Evolutionary conservation across 1,139 yeast genomes (phyloP), one percentile per base, ranked within the genome.

Genomic region (Hyphopichia fennica): DNA sequence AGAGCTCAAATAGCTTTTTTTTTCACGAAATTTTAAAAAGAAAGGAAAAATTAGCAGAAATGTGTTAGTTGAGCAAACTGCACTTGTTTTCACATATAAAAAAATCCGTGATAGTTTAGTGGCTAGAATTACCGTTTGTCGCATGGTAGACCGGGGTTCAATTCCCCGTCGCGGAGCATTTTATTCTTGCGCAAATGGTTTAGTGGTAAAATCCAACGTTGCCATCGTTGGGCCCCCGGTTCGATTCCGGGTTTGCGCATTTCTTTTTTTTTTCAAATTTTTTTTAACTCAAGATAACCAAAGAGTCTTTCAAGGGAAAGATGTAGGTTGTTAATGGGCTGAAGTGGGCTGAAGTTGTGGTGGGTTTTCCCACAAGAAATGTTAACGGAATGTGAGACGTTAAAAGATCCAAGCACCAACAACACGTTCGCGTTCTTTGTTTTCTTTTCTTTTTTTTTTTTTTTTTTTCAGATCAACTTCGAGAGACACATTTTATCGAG

Each of bases 61-160:
- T n/a, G n/a, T n/a, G n/a, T n/a, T n/a, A n/a, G n/a, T n/a, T n/a
- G n/a, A n/a, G n/a, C n/a, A n/a, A n/a, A n/a, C n/a, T n/a, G n/a
- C n/a, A n/a, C n/a, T n/a, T n/a, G n/a, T n/a, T n/a, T n/a, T n/a
- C n/a, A n/a, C n/a, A n/a, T n/a, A n/a, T n/a, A n/a, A 30, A 30
- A 33, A 19, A 33, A 33, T 67, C 73, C 73, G 71, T 53, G 72
- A 67, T 67, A 67, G 73, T 67, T 67, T 67, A 67, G 71, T 66
- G 73, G 72, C 70, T 65, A 67, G 72, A 67, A 67, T 67, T 60
- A 58, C 72, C 72, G 72, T 65, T 67, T 67, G 72, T 67, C 73
- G 70, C 72, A 65, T 60, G 72, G 72, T 58, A 63, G 72, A 68
- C 72, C 73, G 70, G 73, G 73, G 73, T 67, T 68, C 73, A 64